phyloP scores from a whole-genome alignment of 2,329 filamentous ascomycete species.

The Alternaria ventricosa region DNA sequence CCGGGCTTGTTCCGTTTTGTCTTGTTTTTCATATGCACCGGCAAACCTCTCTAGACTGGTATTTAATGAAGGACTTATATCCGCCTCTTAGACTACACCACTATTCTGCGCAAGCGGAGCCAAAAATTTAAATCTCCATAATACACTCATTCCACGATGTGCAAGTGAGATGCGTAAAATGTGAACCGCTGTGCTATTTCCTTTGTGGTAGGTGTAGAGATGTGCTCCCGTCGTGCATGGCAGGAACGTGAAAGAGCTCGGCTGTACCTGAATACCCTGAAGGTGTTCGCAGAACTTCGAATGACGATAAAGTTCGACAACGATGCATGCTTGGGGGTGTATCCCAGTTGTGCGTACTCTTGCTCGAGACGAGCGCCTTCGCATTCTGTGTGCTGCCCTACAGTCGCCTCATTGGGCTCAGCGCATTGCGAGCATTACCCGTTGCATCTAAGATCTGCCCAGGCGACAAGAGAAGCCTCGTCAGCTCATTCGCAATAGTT shows the following conservation, averaged over 20 bases:
- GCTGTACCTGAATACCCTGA: not conserved
- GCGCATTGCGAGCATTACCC: constrained; percentile 2
- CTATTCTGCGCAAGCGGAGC: constrained; percentile 38
- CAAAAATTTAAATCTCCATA: constrained; percentile 34
- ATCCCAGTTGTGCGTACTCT: not conserved
- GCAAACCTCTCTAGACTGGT: constrained; percentile 47
- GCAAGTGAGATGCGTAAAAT: not conserved
- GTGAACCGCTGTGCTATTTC: not conserved
- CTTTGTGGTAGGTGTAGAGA: not conserved
- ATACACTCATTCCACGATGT: not conserved
- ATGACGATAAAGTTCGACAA: not conserved
- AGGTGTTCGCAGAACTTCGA: not conserved
- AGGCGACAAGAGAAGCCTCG: constrained; percentile 5
- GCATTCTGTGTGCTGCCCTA: not conserved
- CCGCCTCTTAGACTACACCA: constrained; percentile 46
- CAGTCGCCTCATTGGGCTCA: not conserved
- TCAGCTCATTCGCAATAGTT: constrained; percentile 2
- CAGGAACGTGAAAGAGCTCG: not conserved
- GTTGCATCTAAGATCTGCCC: constrained; percentile 8
- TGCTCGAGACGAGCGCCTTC: not conserved
- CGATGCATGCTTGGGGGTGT: not conserved
- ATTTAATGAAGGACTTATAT: constrained; percentile 51
- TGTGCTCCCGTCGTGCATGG: not conserved
- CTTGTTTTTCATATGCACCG: constrained; percentile 33
- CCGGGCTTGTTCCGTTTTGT: constrained; percentile 28